Evolutionary conservation across 1,284 basidiomycete species (phyloP).

Genomic region (Cutaneotrichosporon spelunceum): DNA sequence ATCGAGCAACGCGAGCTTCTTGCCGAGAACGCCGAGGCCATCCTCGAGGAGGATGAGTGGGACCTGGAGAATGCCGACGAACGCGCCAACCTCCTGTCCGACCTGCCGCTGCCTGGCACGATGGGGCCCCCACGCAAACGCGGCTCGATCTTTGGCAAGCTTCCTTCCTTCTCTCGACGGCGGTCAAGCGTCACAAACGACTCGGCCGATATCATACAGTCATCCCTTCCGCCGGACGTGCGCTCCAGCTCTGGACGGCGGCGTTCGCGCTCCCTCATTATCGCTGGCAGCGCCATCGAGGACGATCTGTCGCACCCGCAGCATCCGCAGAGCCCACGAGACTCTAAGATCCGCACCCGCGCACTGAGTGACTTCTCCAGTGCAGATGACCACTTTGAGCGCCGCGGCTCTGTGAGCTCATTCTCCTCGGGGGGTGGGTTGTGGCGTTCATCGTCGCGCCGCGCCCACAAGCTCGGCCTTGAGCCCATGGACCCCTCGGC

Average conservation of each 20-base stretch:
- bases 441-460: slow-evolving; percentile 9
- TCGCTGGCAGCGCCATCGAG: background rate
- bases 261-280: slow-evolving; percentile 20
- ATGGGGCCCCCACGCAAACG: slow-evolving; percentile 23
- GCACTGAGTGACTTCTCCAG: slow-evolving; percentile 33
- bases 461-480: slow-evolving; percentile 19
- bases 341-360: slow-evolving; percentile 21
- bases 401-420: slow-evolving; percentile 44
- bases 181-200: slow-evolving; percentile 25
- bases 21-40: slow-evolving; percentile 52
- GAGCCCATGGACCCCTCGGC: slow-evolving; percentile 37
- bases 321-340: slow-evolving; percentile 17
- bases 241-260: slow-evolving; percentile 16
- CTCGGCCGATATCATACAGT: slow-evolving; percentile 47
- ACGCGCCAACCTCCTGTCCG: slow-evolving; percentile 28
- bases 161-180: slow-evolving; percentile 12
- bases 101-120: slow-evolving; percentile 3
- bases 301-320: background rate
- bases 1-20: slow-evolving; percentile 65
- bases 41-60: slow-evolving; percentile 55
- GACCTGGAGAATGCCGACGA: slow-evolving; percentile 60
- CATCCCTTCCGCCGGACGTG: slow-evolving; percentile 33
- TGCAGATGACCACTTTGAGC: slow-evolving; percentile 30
- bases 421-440: slow-evolving; percentile 29
- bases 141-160: slow-evolving; percentile 26